phyloP scores from a whole-genome alignment of 2,329 filamentous ascomycete species.

The Alternaria viburni region DNA sequence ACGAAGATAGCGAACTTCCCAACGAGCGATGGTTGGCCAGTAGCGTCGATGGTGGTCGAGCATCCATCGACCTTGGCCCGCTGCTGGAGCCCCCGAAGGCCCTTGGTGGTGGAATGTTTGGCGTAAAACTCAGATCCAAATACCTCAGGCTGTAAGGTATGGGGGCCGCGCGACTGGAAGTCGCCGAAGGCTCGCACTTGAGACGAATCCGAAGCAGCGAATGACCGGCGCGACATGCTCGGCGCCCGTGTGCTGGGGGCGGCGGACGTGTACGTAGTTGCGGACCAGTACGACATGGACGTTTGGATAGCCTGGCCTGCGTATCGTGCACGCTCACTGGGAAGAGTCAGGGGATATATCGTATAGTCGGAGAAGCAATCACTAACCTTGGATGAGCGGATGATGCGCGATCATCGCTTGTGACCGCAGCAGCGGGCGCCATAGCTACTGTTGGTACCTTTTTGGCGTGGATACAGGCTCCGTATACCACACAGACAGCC shows the following conservation, averaged over 20 bases:
- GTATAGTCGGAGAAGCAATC: neutral
- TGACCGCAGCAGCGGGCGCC: neutral
- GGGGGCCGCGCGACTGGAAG: neutral
- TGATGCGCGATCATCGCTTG: neutral
- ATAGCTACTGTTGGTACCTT: neutral
- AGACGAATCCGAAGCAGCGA: neutral
- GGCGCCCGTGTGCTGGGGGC: neutral
- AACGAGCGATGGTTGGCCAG: neutral
- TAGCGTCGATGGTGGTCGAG: neutral
- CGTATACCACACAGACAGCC: neutral
- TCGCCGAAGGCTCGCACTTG: neutral
- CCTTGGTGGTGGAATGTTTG: neutral
- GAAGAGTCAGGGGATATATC: neutral
- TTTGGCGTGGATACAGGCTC: fast-evolving
- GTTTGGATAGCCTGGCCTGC: neutral
- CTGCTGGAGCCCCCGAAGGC: neutral
- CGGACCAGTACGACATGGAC: neutral
- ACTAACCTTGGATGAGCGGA: neutral
- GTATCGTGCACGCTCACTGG: neutral
- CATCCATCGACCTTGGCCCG: neutral
- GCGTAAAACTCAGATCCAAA: neutral
- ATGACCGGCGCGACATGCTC: neutral
- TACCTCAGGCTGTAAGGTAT: neutral
- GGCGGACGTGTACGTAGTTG: neutral
- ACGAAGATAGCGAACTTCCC: neutral